These are phyloP conservation scores for Mycena galericulata DNA, from an alignment of 768 basidiomycete genomes.

Conservation along the genomic window DNA sequence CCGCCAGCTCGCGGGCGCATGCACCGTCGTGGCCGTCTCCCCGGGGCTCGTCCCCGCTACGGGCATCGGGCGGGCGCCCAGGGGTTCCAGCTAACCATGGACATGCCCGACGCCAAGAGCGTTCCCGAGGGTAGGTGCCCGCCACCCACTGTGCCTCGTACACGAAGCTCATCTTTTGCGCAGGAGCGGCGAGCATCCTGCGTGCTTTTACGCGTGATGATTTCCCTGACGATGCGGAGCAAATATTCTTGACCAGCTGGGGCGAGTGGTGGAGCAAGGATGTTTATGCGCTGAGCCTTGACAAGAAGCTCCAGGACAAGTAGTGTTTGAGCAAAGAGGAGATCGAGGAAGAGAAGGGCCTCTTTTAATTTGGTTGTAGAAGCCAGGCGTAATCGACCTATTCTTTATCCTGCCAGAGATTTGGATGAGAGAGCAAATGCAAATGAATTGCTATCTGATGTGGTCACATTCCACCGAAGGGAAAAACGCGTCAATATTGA, in stretches of 20 bases:
- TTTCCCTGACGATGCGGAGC: slow-evolving; percentile 23
- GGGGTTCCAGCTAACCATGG: no score
- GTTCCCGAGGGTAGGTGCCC: slow-evolving; percentile 17
- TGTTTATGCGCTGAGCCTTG: background rate
- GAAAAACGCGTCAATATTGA: background rate
- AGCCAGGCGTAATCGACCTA: no score
- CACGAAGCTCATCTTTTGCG: background rate
- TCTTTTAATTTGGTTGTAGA: no score
- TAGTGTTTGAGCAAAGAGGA: slow-evolving; percentile 20
- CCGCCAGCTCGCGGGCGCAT: slow-evolving; percentile 4
- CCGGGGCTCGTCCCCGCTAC: slow-evolving; percentile 28
- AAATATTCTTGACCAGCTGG: slow-evolving; percentile 34
- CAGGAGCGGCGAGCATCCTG: slow-evolving; percentile 22
- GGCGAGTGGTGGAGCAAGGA: slow-evolving; percentile 33
- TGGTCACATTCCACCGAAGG: no score
- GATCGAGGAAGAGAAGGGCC: no score
- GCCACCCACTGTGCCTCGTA: background rate
- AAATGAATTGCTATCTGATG: no score
- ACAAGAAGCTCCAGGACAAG: slow-evolving; percentile 23
- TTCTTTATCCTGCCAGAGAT: no score
- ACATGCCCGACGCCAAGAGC: background rate
- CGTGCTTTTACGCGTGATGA: slow-evolving; percentile 19
- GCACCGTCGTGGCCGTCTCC: slow-evolving; percentile 29
- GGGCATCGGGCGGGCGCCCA: slow-evolving; percentile 4
- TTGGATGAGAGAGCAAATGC: no score